phyloP scores from a whole-genome alignment of 208 protist species.

The Novymonas esmeraldas region DNA sequence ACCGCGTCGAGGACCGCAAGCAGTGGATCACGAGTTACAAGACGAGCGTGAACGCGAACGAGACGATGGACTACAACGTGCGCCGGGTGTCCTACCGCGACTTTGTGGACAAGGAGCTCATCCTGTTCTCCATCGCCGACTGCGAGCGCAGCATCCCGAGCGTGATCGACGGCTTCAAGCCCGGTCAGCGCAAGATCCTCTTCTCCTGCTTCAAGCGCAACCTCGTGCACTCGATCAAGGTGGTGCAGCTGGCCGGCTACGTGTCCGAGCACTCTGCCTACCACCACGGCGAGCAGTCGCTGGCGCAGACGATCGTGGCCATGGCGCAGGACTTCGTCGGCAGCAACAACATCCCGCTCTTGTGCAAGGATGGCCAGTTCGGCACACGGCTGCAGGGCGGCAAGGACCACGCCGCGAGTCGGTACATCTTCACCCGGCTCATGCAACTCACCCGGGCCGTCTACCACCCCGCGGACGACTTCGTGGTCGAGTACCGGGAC shows the following conservation, averaged over 20 bases:
- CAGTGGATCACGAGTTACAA: constrained; percentile 96
- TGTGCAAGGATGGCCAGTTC: constrained; percentile 98
- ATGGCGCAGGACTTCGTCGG: constrained; percentile 99
- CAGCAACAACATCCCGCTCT: constrained; percentile 99
- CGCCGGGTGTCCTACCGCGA: constrained; percentile 93
- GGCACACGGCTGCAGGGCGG: constrained; percentile 98
- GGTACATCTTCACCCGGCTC: constrained; percentile 99
- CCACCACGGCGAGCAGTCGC: constrained; percentile 99
- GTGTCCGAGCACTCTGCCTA: constrained; percentile 99
- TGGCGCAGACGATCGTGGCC: constrained; percentile 98
- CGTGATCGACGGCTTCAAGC: constrained; percentile 99
- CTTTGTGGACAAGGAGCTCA: constrained; percentile 99
- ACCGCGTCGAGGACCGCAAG: constrained; percentile 98
- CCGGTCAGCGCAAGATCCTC: constrained; percentile 99
- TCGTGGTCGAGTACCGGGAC: constrained; percentile 97
- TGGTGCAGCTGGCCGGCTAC: constrained; percentile 99
- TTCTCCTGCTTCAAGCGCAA: constrained; percentile 99
- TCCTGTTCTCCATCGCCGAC: constrained; percentile 99
- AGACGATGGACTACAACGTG: constrained; percentile 92
- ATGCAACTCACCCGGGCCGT: constrained; percentile 92
- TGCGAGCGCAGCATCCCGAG: constrained; percentile 95
- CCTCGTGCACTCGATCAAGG: constrained; percentile 98
- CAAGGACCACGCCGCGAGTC: constrained; percentile 97
- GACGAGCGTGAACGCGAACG: constrained; percentile 80
- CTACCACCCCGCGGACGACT: constrained; percentile 98